A percentile compares a stretch with the other conserved stretches of the same genome.
phyloP scores from a whole-genome alignment of 2,329 filamentous ascomycete genomes.

The Neopestalotiopsis clavispora region DNA sequence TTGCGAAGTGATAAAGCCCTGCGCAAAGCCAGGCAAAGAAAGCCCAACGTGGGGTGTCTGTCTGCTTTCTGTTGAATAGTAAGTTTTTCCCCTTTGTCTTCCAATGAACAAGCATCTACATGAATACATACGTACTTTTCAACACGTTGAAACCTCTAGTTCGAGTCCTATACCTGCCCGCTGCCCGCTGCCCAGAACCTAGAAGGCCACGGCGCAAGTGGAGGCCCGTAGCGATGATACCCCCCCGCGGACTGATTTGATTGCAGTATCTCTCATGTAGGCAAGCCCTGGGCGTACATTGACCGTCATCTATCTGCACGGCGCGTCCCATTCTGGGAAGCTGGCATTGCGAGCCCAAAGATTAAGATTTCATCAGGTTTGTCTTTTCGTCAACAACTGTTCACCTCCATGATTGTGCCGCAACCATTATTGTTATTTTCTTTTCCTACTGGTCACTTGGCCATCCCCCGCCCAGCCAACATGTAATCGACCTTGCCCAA shows the following conservation, averaged over 20 bases:
- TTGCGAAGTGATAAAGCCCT: neutral
- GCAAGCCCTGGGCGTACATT: neutral
- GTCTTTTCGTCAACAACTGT: neutral
- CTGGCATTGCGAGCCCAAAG: slow-evolving; percentile 4
- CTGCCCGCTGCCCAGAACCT: neutral
- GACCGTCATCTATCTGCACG: slow-evolving; percentile 1
- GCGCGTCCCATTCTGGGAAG: slow-evolving; percentile 14
- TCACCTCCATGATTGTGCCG: slow-evolving; percentile 2
- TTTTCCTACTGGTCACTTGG: neutral
- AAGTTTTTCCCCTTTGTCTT: neutral
- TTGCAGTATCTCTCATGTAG: neutral
- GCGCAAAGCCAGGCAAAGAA: neutral
- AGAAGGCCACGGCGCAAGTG: neutral
- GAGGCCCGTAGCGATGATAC: neutral
- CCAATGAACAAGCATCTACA: neutral
- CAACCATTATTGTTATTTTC: neutral
- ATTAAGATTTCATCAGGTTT: slow-evolving; percentile 12
- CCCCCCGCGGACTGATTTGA: neutral
- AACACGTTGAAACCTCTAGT: too few relatives aligned
- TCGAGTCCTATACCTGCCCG: neutral
- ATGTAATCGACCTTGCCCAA: too few relatives aligned
- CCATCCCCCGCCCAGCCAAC: too few relatives aligned
- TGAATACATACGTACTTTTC: too few relatives aligned
- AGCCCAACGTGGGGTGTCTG: neutral
- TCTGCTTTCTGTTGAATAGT: neutral